A percentile compares a stretch with the other conserved stretches of the same genome.
These are phyloP conservation scores for Curvularia spicifera DNA, from an alignment of 2,329 filamentous ascomycete genomes.

Conservation along the genomic window DNA sequence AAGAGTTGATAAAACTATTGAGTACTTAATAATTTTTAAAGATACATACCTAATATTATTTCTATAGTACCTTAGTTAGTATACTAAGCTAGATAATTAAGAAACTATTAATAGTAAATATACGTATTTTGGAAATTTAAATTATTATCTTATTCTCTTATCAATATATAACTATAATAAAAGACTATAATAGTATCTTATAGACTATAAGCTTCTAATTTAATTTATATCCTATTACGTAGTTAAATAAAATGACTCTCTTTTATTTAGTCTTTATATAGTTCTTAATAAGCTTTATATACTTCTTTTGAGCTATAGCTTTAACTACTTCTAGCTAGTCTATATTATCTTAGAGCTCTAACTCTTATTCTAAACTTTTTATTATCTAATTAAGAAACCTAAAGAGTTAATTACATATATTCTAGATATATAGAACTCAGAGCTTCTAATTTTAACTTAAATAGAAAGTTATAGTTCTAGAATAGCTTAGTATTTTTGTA, in stretches of 20 bases:
- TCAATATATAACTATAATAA: slow-evolving; percentile 12
- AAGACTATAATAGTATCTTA: slow-evolving; percentile 14
- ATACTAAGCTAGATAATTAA: slow-evolving; percentile 11
- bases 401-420: background rate
- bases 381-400: too few relatives aligned
- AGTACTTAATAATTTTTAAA: too few relatives aligned
- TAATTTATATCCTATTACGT: background rate
- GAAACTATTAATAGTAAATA: slow-evolving; percentile 6
- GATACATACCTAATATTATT: too few relatives aligned
- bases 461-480: background rate
- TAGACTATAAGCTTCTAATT: slow-evolving; percentile 9
- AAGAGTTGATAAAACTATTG: background rate
- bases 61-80: background rate
- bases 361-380: too few relatives aligned
- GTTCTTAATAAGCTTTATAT: background rate
- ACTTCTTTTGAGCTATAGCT: too few relatives aligned
- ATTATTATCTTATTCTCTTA: background rate
- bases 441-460: background rate
- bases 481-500: background rate
- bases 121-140: background rate
- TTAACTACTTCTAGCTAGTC: too few relatives aligned
- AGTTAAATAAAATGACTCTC: background rate
- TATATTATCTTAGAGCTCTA: too few relatives aligned
- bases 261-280: background rate
- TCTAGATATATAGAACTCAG: background rate